A percentile compares a stretch with the other conserved stretches of the same genome.
phyloP scores from a whole-genome alignment of 192 early-diverging fungal species.

The Dissophora ornata region DNA sequence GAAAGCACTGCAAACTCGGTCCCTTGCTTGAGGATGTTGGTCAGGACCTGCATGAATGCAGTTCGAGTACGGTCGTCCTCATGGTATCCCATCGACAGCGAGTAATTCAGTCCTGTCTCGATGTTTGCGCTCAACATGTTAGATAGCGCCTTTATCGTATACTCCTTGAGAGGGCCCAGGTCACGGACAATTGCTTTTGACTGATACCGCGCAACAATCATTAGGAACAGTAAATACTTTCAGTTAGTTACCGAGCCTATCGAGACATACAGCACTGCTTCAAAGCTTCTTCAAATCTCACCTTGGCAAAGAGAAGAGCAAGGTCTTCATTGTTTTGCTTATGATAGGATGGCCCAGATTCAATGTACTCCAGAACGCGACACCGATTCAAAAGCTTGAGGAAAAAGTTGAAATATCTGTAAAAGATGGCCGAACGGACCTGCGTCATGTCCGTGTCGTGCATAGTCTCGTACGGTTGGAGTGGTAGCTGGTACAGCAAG shows the following conservation, averaged over 20 bases:
- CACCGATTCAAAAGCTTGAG: slow-evolving; percentile 77
- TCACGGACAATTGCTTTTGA: slow-evolving; percentile 72
- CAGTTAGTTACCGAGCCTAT: too few species aligned
- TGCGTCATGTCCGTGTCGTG: slow-evolving; percentile 68
- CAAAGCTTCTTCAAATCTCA: slow-evolving; percentile 8
- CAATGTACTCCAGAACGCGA: slow-evolving; percentile 66
- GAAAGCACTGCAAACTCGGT: slow-evolving; percentile 85
- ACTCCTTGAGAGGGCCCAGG: slow-evolving; percentile 80
- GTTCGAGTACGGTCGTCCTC: slow-evolving; percentile 90
- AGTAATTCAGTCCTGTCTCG: slow-evolving; percentile 91
- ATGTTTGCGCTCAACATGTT: slow-evolving; percentile 93
- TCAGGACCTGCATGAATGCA: slow-evolving; percentile 93
- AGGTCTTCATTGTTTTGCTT: slow-evolving; percentile 48
- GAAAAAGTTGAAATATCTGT: slow-evolving; percentile 82
- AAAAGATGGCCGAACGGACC: slow-evolving; percentile 74
- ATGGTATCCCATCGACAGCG: slow-evolving; percentile 90
- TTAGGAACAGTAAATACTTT: too few species aligned
- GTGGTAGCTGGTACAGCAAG: slow-evolving; percentile 75
- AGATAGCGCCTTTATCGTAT: slow-evolving; percentile 87
- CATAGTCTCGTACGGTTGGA: slow-evolving; percentile 72
- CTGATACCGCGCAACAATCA: too few species aligned
- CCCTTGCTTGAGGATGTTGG: slow-evolving; percentile 90
- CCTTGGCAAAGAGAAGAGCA: slow-evolving; percentile 52
- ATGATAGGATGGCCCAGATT: slow-evolving; percentile 52
- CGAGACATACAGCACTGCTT: too few species aligned